Base-by-base conservation (phyloP, 768 basidiomycete genomes). In the Chalciporus sphaerocephalus region DNA sequence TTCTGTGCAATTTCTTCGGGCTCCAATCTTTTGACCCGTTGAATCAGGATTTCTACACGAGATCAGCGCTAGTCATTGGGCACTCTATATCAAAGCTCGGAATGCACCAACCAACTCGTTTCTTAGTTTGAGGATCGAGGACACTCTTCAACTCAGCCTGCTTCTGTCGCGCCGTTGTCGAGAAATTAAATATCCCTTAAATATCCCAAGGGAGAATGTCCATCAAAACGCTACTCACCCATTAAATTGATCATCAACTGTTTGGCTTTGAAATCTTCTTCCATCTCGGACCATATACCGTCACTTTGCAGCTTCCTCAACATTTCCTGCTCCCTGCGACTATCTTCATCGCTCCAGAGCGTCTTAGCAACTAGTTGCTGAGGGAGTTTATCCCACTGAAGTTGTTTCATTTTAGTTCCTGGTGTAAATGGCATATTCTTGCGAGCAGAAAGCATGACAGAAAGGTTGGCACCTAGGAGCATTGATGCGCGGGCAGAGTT, bases 311-410 rank as follows among this genome's bases (percentile, higher is more conserved):
- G 68, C 65, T 88, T 89, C 63, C 81, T 76, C 34, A 92, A 67
- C 76, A 92, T 90, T 54, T 89, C 84, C 50, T 79, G 72, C 59
- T 92, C 89, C 58, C 81, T 83, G 53, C 81, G 71, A 27, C 47
- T 42, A 42, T 72, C 70, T 48, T 91, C 88, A 30, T 77, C 76
- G 42, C 75, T 85, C 88, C 92, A 99, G 12, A 97, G 70, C 0
- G 94, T 98, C 61, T 85, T 87, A 1, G 73, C 73, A 25, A 92
- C 83, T 56, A 89, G 85, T 53, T 87, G 85, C 46, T 92, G 92
- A 18, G 89, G 83, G n/a, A 99, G 75, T 59, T 97, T 98, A 63
- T 97, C 94, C 95, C 95, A 99, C 61, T 97, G 94, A 44, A 99
- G 72, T 62, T 97, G 93, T 63, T 97, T 97, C 88, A 97, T 92